Evolutionary conservation across 768 basidiomycete species (phyloP).

Genomic region (Panaeolus cyanescens): DNA sequence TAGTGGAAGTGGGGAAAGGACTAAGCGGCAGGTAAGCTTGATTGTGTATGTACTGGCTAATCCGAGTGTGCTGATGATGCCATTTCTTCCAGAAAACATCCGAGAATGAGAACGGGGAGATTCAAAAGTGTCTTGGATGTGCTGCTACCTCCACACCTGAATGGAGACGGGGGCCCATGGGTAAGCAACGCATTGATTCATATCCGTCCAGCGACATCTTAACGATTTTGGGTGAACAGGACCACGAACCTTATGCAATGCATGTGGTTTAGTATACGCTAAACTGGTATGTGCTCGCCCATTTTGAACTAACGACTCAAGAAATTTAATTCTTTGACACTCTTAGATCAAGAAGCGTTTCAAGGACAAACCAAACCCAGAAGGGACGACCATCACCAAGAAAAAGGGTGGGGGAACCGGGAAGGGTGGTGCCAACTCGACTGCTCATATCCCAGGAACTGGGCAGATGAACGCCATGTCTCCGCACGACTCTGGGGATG

Average conservation of each 20-base stretch:
- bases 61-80: conserved; percentile 8
- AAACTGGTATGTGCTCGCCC: conserved; percentile 62
- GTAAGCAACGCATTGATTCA: conserved; percentile 51
- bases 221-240: no score
- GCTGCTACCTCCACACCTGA: conserved; percentile 84
- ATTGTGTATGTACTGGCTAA: conserved; percentile 9
- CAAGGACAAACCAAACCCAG: conserved; percentile 16
- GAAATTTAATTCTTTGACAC: background rate
- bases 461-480: conserved; percentile 19
- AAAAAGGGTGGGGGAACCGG: conserved; percentile 4
- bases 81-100: conserved; percentile 28
- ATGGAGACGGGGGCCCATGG: conserved; percentile 83
- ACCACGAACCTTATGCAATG: conserved; percentile 83
- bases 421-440: conserved; percentile 12
- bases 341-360: conserved; percentile 24
- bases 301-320: background rate
- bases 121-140: conserved; percentile 81
- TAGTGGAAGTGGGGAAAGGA: background rate
- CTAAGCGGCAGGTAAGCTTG: conserved; percentile 5
- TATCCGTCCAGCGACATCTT: no score
- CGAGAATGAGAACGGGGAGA: conserved; percentile 53
- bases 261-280: conserved; percentile 85
- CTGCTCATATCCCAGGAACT: conserved; percentile 8
- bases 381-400: conserved; percentile 3
- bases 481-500: conserved; percentile 23